These are phyloP conservation scores for Aureobasidium sp. DNA, from an alignment of 2,329 filamentous ascomycete species.

Conservation along the genomic window DNA sequence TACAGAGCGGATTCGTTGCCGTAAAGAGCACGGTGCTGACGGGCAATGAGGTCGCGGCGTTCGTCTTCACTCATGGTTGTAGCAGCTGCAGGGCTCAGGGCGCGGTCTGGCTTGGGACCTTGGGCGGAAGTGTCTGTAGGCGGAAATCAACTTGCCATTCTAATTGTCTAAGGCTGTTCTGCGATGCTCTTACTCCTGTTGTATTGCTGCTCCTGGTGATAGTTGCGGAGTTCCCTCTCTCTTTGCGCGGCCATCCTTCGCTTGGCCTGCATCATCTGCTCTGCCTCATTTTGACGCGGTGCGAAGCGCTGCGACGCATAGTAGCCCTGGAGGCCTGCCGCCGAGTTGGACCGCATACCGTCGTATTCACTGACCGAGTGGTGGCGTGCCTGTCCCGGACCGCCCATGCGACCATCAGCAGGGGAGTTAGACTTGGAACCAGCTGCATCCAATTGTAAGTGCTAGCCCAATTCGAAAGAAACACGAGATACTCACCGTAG, in stretches of 20 bases:
- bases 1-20: constrained; percentile 64
- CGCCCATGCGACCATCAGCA: constrained; percentile 42
- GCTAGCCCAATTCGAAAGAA: neutral
- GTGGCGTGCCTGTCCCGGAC: constrained; percentile 59
- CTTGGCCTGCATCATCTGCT: constrained; percentile 99
- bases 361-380: constrained; percentile 84
- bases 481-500: constrained; percentile 41
- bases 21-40: constrained; percentile 91
- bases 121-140: constrained; percentile 53
- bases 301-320: constrained; percentile 92
- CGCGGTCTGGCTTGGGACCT: constrained; percentile 72
- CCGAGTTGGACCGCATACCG: constrained; percentile 63
- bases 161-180: constrained; percentile 24
- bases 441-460: neutral
- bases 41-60: constrained; percentile 89
- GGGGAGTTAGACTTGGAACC: constrained; percentile 12
- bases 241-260: constrained; percentile 98
- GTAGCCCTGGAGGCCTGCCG: constrained; percentile 81
- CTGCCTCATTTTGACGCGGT: constrained; percentile 80
- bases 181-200: constrained; percentile 83
- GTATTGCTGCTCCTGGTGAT: constrained; percentile 99
- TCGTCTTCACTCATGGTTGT: constrained; percentile 87
- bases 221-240: constrained; percentile 97
- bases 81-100: constrained; percentile 66
- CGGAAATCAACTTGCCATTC: constrained; percentile 28